Conservation (phyloP, 2,329 filamentous ascomycete genomes). For the Alternaria conjuncta region DNA sequence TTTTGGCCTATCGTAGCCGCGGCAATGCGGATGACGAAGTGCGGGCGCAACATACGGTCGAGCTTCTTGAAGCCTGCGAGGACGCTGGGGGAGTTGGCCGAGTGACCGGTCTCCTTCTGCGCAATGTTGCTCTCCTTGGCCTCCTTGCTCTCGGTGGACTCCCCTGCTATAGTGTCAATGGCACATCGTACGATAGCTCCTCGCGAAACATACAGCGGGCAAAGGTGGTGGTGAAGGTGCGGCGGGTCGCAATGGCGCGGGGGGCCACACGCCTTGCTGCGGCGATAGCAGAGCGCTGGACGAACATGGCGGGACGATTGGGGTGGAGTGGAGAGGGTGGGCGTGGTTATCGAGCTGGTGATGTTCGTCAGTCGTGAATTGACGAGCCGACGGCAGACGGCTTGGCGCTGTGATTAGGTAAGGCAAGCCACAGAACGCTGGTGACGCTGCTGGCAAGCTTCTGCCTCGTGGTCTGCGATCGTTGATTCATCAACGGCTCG, state of each 20-base stretch:
- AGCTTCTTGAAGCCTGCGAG: constrained; percentile 53
- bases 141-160: constrained; percentile 14
- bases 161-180: constrained; percentile 42
- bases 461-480: background rate
- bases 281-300: constrained; percentile 59
- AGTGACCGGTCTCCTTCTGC: constrained; percentile 44
- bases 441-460: background rate
- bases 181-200: constrained; percentile 40
- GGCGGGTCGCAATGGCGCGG: constrained; percentile 47
- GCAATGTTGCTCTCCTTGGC: constrained; percentile 42
- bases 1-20: constrained; percentile 6
- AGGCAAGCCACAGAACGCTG: constrained; percentile 9
- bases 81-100: constrained; percentile 34
- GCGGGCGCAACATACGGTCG: constrained; percentile 47
- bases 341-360: constrained; percentile 37
- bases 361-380: constrained; percentile 27
- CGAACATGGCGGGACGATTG: constrained; percentile 53
- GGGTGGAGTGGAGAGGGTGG: constrained; percentile 44
- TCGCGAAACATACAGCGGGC: constrained; percentile 53
- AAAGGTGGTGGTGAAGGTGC: constrained; percentile 56
- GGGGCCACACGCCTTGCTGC: constrained; percentile 54
- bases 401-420: constrained; percentile 31
- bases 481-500: constrained; percentile 10
- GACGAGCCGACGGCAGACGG: constrained; percentile 31
- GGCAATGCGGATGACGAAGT: constrained; percentile 3